Conservation (phyloP, 805 yeast species). For the Clavispora phyllophila region DNA sequence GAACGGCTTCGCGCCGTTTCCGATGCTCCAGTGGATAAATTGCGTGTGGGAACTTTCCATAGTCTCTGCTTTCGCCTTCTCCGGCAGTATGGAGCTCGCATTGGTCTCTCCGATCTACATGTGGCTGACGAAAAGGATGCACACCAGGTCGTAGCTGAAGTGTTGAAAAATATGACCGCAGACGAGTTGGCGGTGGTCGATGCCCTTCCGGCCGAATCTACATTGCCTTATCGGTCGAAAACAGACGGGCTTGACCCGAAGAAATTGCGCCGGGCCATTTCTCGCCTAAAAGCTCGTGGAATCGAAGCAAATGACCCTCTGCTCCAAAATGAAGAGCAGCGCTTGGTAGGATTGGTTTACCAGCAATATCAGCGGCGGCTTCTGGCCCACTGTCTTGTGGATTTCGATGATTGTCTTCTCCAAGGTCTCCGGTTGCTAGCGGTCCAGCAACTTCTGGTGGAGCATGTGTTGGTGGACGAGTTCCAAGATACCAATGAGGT, state of each 20-base stretch:
- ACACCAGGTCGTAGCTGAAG: constrained; percentile 38
- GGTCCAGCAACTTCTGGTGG: constrained; percentile 41
- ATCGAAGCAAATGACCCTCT: constrained; percentile 33
- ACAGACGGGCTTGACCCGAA: constrained; percentile 35
- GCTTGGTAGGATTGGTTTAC: constrained; percentile 35
- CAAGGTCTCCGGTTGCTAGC: constrained; percentile 40
- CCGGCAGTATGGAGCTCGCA: constrained; percentile 45
- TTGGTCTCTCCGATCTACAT: constrained; percentile 43
- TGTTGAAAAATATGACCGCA: constrained; percentile 24
- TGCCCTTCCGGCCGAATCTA: constrained; percentile 13
- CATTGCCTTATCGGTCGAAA: constrained; percentile 8
- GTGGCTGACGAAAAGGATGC: constrained; percentile 68
- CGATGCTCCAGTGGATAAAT: constrained; percentile 33
- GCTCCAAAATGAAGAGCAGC: constrained; percentile 7
- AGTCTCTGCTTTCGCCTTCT: constrained; percentile 66
- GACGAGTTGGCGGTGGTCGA: constrained; percentile 15
- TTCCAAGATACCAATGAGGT: constrained; percentile 86
- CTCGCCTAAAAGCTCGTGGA: constrained; percentile 54
- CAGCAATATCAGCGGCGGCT: constrained; percentile 49
- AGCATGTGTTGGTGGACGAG: constrained; percentile 86
- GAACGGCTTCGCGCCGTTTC: constrained; percentile 46
- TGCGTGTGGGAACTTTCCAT: constrained; percentile 87
- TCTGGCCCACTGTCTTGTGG: constrained; percentile 43
- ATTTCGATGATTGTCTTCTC: constrained; percentile 80
- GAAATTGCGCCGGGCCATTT: constrained; percentile 41